Conservation (phyloP, 345 rosid genomes). For the Euphorbia peplus region DNA sequence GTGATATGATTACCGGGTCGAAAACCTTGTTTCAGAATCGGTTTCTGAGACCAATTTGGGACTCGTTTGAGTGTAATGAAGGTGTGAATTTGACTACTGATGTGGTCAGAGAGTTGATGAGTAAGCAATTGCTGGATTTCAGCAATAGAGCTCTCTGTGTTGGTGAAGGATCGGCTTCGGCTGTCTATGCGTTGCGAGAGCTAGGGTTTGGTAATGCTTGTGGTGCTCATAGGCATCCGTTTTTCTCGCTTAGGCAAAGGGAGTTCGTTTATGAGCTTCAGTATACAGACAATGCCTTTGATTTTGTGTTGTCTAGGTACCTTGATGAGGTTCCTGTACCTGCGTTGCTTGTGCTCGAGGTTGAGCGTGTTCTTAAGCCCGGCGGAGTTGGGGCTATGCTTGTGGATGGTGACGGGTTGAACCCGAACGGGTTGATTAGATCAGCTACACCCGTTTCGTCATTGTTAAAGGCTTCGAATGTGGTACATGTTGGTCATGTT, state of each 20-base stretch:
- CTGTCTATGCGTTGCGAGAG: slow-evolving; percentile 48
- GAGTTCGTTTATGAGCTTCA: slow-evolving; percentile 52
- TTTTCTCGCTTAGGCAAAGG: slow-evolving; percentile 61
- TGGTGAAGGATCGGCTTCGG: slow-evolving; percentile 61
- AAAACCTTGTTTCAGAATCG: slow-evolving; percentile 26
- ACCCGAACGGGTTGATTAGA: slow-evolving; percentile 55
- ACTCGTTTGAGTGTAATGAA: slow-evolving; percentile 45
- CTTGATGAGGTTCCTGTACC: slow-evolving; percentile 59
- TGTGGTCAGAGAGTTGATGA: slow-evolving; percentile 54
- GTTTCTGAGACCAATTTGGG: slow-evolving; percentile 47
- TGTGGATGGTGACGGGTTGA: slow-evolving; percentile 41
- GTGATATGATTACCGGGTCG: slow-evolving; percentile 37
- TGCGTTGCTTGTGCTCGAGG: slow-evolving; percentile 74
- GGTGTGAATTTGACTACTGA: slow-evolving; percentile 41
- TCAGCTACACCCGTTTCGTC: slow-evolving; percentile 77
- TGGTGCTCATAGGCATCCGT: slow-evolving; percentile 45
- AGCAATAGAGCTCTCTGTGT: slow-evolving; percentile 65
- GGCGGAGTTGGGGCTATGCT: slow-evolving; percentile 88
- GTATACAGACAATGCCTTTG: slow-evolving; percentile 62
- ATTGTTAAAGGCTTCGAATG: slow-evolving; percentile 54
- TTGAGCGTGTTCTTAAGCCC: slow-evolving; percentile 73
- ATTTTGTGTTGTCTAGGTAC: slow-evolving; percentile 66
- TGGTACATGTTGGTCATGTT: slow-evolving; percentile 62
- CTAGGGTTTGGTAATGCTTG: slow-evolving; percentile 52
- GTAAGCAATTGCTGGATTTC: slow-evolving; percentile 42